Evolutionary conservation across 345 rosid species (phyloP).

Genomic region (Aurinia saxatilis): DNA sequence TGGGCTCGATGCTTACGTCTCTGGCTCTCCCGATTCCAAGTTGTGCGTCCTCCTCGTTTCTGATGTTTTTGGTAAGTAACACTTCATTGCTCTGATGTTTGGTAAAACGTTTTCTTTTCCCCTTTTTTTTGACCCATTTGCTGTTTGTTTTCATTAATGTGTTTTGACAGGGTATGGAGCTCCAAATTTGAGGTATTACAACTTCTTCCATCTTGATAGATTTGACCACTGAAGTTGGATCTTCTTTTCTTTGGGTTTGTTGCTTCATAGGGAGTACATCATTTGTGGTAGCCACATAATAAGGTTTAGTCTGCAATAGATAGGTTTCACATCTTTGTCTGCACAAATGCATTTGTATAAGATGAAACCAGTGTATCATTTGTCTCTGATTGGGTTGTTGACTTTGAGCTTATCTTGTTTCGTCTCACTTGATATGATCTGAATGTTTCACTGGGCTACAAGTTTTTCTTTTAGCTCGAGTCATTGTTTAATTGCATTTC

Average conservation of each 20-base stretch:
- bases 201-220: too few relatives aligned
- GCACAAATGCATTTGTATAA: not conserved
- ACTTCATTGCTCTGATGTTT: not conserved
- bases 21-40: constrained; percentile 53
- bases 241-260: too few relatives aligned
- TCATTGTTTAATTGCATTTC: too few relatives aligned
- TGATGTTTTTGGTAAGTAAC: constrained; percentile 48
- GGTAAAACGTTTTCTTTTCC: too few relatives aligned
- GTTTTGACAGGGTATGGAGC: constrained; percentile 48
- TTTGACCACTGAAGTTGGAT: too few relatives aligned
- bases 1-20: constrained; percentile 56
- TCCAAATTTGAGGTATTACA: constrained; percentile 52
- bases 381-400: not conserved
- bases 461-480: not conserved
- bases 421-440: not conserved
- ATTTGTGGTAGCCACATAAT: not conserved
- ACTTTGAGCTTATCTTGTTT: too few relatives aligned
- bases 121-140: not conserved
- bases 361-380: not conserved
- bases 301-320: not conserved
- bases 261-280: too few relatives aligned
- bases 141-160: not conserved
- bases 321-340: not conserved
- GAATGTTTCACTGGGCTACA: not conserved
- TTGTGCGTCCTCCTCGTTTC: constrained; percentile 57